phyloP scores from a whole-genome alignment of 306 rosid species.

The Mimosa bimucronata region DNA sequence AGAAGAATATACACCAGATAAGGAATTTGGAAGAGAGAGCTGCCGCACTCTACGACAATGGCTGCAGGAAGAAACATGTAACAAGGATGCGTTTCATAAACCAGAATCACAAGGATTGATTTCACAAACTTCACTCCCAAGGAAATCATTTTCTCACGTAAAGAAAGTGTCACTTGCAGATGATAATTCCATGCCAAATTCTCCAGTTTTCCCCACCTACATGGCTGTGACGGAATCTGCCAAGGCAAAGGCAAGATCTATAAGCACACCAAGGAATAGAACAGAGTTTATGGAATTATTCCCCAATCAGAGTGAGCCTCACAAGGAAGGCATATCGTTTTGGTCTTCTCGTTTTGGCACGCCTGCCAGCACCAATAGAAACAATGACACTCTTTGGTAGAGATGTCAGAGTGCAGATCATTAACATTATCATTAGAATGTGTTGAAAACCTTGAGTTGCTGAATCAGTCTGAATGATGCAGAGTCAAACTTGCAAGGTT shows the following conservation, averaged over 20 bases:
- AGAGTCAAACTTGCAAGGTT: neutral
- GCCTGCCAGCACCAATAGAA: conserved; percentile 34
- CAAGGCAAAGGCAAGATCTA: conserved; percentile 66
- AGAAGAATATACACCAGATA: conserved; percentile 46
- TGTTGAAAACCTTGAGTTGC: neutral
- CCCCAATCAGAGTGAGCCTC: conserved; percentile 39
- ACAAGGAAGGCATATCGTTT: conserved; percentile 35
- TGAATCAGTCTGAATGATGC: conserved; percentile 22
- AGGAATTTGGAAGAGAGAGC: conserved; percentile 44
- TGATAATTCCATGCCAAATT: conserved; percentile 50
- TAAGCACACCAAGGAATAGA: conserved; percentile 71
- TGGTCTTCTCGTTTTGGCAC: conserved; percentile 51
- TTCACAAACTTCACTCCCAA: conserved; percentile 43
- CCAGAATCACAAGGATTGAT: conserved; percentile 36
- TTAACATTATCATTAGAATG: conserved; percentile 18
- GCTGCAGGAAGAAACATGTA: conserved; percentile 46
- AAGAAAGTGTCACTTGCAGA: conserved; percentile 47
- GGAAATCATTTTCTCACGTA: conserved; percentile 65
- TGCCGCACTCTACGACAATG: conserved; percentile 49
- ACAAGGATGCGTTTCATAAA: conserved; percentile 30
- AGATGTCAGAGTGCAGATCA: conserved; percentile 20
- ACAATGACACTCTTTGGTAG: conserved; percentile 15
- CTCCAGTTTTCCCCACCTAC: conserved; percentile 60
- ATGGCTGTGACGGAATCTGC: conserved; percentile 71
- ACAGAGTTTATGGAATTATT: conserved; percentile 46